phyloP scores from a whole-genome alignment of 2,329 filamentous ascomycete species.

The Paracamarosporium sp. region DNA sequence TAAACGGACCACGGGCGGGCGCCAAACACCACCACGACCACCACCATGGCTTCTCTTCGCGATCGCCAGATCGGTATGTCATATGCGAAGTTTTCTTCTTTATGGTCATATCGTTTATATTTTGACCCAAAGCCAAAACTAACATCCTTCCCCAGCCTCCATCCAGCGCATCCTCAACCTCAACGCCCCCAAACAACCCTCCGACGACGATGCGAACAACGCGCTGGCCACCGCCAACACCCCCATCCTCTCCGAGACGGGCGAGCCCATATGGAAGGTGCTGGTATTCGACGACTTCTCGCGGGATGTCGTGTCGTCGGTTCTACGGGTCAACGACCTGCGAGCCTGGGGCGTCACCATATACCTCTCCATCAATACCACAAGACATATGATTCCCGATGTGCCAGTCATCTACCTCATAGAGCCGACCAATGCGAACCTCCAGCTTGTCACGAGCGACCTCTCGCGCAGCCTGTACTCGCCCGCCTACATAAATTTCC shows the following conservation, averaged over 20 bases:
- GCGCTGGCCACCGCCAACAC: slow-evolving; percentile 67
- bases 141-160: slow-evolving; percentile 66
- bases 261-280: slow-evolving; percentile 93
- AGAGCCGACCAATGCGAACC: slow-evolving; percentile 82
- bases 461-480: slow-evolving; percentile 85
- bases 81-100: not conserved
- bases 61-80: slow-evolving; percentile 69
- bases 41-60: slow-evolving; percentile 58
- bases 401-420: slow-evolving; percentile 97
- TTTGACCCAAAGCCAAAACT: slow-evolving; percentile 13
- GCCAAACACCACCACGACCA: slow-evolving; percentile 26
- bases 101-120: not conserved
- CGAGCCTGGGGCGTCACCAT: slow-evolving; percentile 77
- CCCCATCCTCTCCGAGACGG: slow-evolving; percentile 84
- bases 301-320: slow-evolving; percentile 95
- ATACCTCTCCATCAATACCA: slow-evolving; percentile 71
- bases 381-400: slow-evolving; percentile 90
- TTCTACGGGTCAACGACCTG: slow-evolving; percentile 91
- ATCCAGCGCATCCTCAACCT: slow-evolving; percentile 96
- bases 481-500: slow-evolving; percentile 95
- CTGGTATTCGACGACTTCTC: slow-evolving; percentile 93
- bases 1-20: slow-evolving; percentile 31
- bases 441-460: slow-evolving; percentile 83
- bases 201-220: slow-evolving; percentile 69
- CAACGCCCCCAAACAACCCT: slow-evolving; percentile 70